Evolutionary conservation across 2,329 filamentous ascomycete genomes (phyloP), one percentile per base, ranked within the genome.

Genomic region (Cladophialophora exuberans): DNA sequence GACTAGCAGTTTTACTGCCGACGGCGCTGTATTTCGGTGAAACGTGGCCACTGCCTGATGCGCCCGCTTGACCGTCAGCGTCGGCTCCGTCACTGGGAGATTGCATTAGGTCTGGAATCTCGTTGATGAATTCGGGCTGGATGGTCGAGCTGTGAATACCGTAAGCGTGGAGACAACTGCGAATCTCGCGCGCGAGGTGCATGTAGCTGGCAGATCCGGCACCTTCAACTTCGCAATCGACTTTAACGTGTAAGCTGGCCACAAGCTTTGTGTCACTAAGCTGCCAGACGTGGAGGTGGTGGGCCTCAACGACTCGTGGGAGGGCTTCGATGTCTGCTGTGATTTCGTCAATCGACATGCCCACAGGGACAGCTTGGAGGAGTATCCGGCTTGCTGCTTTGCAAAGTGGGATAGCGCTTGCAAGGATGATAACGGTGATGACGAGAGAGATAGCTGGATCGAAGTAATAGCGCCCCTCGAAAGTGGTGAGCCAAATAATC

Each of bases 201-300:
- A 99, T 99, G 75, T 97, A 99, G 66, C 87, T 85, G 51, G 82
- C 81, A 0, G 81, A 83, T 36, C 87, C 87, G 64, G 91, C 84
- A 44, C 88, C 89, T 68, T 91, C 87, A 71, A 96, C 91, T 64
- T 92, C 89, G 70, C 96, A 96, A 42, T 86, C 85, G 18, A 99
- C 88, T 70, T 96, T 90, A 39, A 99, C 87, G 69, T 99, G 94
- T 73, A 99, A 83, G 9, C 89, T 94, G 10, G 94, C 93, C 31
- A 99, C 88, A 28, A 96, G 80, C 76, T 97, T 96, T 48, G 91
- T 94, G 69, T 97, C 93, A 13, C 89, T 96, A 28, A 99, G 82
- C 72, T 97, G 93, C 94, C 94, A 99, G 59, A 99, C 91, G 70
- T 99, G 94, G 18, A 99, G 81, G 70, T 99, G 93, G 73, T 99